Base-by-base conservation (phyloP, 1,284 basidiomycete species). In the Microbotryum scabiosae region DNA sequence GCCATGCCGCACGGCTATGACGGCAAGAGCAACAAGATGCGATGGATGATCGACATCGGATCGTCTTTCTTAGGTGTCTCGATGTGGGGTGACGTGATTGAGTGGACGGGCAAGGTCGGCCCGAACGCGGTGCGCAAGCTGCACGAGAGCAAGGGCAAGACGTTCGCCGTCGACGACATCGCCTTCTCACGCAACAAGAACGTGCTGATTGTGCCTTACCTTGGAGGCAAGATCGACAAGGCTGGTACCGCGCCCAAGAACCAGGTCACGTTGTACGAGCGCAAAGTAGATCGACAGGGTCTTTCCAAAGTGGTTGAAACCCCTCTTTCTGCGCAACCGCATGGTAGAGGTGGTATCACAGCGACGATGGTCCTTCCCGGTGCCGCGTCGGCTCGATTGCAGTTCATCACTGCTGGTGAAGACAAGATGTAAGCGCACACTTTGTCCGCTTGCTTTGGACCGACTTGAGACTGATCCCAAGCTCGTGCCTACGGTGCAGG, bases 321-420 rank as follows among this genome's bases (percentile, higher is more conserved):
- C n/a, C 51, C 51, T 20, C 36, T 61, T 14, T 14, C 32, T 2
- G 60, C 53, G 14, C 49, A 52, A 43, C 65, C 65, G 46, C 65
- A 67, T 28, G 21, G 25, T 23, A 18, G 50, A 3, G 60, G 65
- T 12, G 65, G 65, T 45, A 60, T 67, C 23, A 60, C 62, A 0
- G 62, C 65, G 2, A 48, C 62, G 14, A 56, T 55, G 25, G 36
- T 51, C 3, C 44, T 63, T 0, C 61, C 59, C 4, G 51, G 51
- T 6, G 20, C 56, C 2, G 54, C 54, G 30, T 50, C 26, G 23
- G 32, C 45, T 49, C 58, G 65, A 0, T 51, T 65, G 20, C 55
- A 59, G n/a, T 67, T 60, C 36, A 53, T 62, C 44, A 67, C 65
- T 0, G 65, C 54, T 16, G 65, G 63, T 12, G 63, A 67, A 23